Base-by-base conservation (phyloP, 495 filamentous ascomycete species). In the Neurospora tetraspora region DNA sequence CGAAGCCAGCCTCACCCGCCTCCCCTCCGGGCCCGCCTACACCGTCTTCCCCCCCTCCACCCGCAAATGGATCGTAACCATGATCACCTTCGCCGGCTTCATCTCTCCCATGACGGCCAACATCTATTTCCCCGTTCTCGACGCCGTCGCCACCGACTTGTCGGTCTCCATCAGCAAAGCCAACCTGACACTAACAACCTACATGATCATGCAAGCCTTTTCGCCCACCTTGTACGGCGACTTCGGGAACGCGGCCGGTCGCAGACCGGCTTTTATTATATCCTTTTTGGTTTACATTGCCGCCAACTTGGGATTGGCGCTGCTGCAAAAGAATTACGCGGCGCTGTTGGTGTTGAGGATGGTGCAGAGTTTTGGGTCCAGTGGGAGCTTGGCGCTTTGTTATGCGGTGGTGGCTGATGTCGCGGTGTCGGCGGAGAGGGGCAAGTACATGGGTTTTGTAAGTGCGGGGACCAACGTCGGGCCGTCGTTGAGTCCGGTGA, bases 101-200 rank as follows among this genome's bases (percentile, higher is more conserved):
- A 88, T 92, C 78, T 93, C 91, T 0, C 91, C 91, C 3, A 85
- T 93, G 69, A 92, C 90, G 0, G 90, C 90, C 23, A 93, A 92
- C 76, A 93, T 94, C 53, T 96, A 96, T 79, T 93, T 94, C 73
- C 92, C 92, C 5, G 89, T 90, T 3, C 82, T 95, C 71, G 88
- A 86, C 34, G 79, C 86, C 9, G 74, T 93, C 20, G 82, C 89
- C 0, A 43, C 73, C 0, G 85, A 89, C 69, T 83, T 92, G 9
- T 75, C 85, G 11, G 87, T 92, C 2, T 87, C 88, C 1, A 75
- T 85, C n/a, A 82, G 81, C 1, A 81, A 89, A 69, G 89, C 93
- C 80, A 93, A 93, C 76, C 80, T 93, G 53, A 91, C 89, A 1
- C 77, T 92, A 47, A 91, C 89, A 3, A 87, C 87, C 11, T 91